Evolutionary conservation across 129 eudicot species (phyloP), one percentile per base, ranked within the genome.

Genomic region (Flaveria sonorensis): DNA sequence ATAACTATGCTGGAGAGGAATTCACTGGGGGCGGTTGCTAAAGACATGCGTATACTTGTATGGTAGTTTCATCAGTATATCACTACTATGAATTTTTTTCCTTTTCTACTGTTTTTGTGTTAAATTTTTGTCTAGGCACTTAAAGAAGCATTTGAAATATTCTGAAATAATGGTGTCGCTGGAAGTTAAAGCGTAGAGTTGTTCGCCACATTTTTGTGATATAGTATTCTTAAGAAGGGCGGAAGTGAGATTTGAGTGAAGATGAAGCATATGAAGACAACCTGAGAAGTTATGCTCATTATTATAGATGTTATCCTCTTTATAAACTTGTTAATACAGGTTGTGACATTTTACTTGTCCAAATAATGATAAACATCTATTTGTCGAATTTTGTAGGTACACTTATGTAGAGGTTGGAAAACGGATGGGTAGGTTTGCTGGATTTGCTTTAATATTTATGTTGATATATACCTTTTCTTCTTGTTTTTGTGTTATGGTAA

Each of bases 161-260:
- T 93, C 83, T 90, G 94, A 87, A 90, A 93, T 79, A 93, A 93
- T 83, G 96, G 97, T 72, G 96, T 93, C 62, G 87, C 96, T 86
- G 98, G 98, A 76, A 93, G 93, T 76, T 93, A 96, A 48, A 93
- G 92, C 72, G 96, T 97, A 14, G 97, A 93, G n/a, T 86, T 88
- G 59, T 89, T 93, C 61, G 98, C 98, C 20, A 87, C 96, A 77
- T 24, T 93, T 90, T 74, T 93, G 98, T 80, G 97, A 91, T 81
- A 90, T n/a, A n/a, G 86, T 80, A 91, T 93, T 76, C 90, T 91
- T 16, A 93, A 93, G 72, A 93, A 91, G 76, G 97, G 98, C 72
- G 98, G 97, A 23, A 87, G 97, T 85, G 97, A 93, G 86, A 89
- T 66, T 70, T 89, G 83, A 93, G 97, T 70, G n/a, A n/a, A n/a